A percentile compares a stretch with the other conserved stretches of the same genome.
Conservation (phyloP, 2,329 filamentous ascomycete species). For the Tolypocladium endophyticum region DNA sequence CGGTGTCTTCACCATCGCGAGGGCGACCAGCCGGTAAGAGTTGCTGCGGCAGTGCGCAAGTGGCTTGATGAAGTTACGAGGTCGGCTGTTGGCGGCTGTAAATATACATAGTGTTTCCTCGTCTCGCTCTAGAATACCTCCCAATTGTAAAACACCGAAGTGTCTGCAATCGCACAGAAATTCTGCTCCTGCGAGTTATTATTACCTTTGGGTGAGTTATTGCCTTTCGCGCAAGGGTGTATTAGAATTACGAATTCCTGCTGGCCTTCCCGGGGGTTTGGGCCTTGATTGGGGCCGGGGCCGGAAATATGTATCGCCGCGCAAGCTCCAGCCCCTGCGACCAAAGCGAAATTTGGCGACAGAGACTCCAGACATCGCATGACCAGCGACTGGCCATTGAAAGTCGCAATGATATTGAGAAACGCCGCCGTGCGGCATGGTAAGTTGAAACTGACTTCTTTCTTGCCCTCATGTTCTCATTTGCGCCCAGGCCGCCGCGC, state of each 20-base stretch:
- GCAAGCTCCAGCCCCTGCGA: neutral
- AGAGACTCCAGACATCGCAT: neutral
- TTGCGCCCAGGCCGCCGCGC: conserved; percentile 37
- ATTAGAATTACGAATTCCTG: no score
- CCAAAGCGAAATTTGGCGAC: conserved; percentile 9
- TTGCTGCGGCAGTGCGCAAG: conserved; percentile 7
- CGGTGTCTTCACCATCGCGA: conserved; percentile 81
- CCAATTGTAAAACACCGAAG: conserved; percentile 5
- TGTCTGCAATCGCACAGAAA: neutral
- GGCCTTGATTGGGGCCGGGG: conserved; percentile 4
- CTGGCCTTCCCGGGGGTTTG: no score
- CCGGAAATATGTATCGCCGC: conserved; percentile 10
- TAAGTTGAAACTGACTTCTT: conserved; percentile 23
- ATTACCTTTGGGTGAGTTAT: no score
- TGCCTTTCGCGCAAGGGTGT: no score
- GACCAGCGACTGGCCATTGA: conserved; percentile 7
- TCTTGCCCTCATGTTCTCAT: neutral
- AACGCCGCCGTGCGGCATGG: conserved; percentile 44
- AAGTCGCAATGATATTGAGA: conserved; percentile 43
- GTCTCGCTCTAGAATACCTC: conserved; percentile 11
- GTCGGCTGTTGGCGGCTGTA: conserved; percentile 17
- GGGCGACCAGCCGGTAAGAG: conserved; percentile 45
- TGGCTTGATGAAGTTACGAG: conserved; percentile 25
- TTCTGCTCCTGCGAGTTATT: neutral
- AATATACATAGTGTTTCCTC: conserved; percentile 17